Conservation (phyloP, 2,329 filamentous ascomycete genomes). For the Talaromyces atroroseus region DNA sequence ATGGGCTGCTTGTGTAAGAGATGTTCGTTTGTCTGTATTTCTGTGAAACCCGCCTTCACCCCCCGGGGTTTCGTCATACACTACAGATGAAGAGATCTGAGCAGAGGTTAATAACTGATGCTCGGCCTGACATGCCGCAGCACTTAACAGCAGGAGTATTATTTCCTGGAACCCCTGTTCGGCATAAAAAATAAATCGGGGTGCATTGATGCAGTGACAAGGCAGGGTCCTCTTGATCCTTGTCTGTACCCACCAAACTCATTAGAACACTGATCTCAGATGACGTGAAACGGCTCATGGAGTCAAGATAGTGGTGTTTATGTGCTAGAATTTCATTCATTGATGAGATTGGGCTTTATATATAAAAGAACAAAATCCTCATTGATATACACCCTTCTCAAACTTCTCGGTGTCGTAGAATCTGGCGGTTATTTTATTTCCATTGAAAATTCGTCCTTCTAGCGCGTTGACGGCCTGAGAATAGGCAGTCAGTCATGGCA, state of each 20-base stretch:
- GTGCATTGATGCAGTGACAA: neutral
- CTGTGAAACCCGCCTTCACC: too few species aligned
- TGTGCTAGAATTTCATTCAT: neutral
- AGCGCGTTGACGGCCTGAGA: conserved; percentile 78
- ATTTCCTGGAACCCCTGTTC: neutral
- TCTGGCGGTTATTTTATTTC: conserved; percentile 72
- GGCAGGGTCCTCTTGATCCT: neutral
- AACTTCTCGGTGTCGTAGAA: conserved; percentile 84
- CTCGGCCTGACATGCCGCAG: too few species aligned
- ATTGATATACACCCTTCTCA: conserved; percentile 57
- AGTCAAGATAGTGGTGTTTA: neutral
- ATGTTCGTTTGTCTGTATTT: too few species aligned
- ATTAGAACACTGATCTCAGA: neutral
- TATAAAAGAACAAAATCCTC: conserved; percentile 3
- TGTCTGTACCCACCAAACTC: neutral
- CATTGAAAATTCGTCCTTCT: conserved; percentile 81
- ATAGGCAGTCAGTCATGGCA: neutral
- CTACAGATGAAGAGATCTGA: too few species aligned
- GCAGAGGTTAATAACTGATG: too few species aligned
- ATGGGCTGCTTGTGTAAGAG: too few species aligned
- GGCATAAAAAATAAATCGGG: neutral
- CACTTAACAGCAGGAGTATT: neutral
- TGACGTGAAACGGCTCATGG: neutral
- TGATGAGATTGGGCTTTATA: neutral
- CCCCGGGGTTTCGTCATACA: too few species aligned